phyloP scores from a whole-genome alignment of 805 yeast genomes.

The Pichia occidentalis region DNA sequence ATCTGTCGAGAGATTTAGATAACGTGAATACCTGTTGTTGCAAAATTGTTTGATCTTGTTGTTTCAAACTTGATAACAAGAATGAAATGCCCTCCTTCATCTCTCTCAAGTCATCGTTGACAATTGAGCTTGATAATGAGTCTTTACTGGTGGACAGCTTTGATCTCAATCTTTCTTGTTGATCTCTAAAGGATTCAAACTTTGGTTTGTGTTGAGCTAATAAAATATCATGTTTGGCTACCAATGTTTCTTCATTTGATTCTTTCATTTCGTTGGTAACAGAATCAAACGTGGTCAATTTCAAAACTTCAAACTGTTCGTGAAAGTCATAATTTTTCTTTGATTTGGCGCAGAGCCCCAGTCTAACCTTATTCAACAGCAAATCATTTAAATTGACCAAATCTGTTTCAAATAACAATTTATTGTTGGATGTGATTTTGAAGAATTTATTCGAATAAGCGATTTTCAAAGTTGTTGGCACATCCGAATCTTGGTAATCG shows the following conservation, averaged over 20 bases:
- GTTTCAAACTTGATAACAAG: not conserved
- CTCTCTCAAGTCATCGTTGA: slow-evolving; percentile 1
- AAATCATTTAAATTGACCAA: slow-evolving; percentile 39
- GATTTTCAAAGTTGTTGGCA: slow-evolving; percentile 63
- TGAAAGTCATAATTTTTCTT: slow-evolving; percentile 30
- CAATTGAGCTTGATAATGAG: not conserved
- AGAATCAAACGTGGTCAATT: slow-evolving; percentile 47
- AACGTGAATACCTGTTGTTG: slow-evolving; percentile 8
- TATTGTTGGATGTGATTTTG: slow-evolving; percentile 68
- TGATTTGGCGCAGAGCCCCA: slow-evolving; percentile 51
- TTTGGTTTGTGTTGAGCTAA: not conserved
- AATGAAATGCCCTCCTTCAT: slow-evolving; percentile 6
- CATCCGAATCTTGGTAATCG: slow-evolving; percentile 57
- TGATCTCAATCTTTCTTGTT: slow-evolving; percentile 19
- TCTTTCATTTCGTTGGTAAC: slow-evolving; percentile 28
- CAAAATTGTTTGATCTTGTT: slow-evolving; percentile 4
- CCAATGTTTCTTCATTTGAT: slow-evolving; percentile 21
- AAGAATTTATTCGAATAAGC: slow-evolving; percentile 42
- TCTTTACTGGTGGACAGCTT: not conserved
- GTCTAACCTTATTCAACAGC: slow-evolving; percentile 29
- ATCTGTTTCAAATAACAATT: slow-evolving; percentile 61
- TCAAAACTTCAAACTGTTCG: slow-evolving; percentile 62
- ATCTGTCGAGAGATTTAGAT: slow-evolving; percentile 5
- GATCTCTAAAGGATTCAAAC: slow-evolving; percentile 14
- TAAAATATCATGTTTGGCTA: slow-evolving; percentile 21